Evolutionary conservation across 2,329 filamentous ascomycete species (phyloP).

Genomic region (Hypoxylon sp.): DNA sequence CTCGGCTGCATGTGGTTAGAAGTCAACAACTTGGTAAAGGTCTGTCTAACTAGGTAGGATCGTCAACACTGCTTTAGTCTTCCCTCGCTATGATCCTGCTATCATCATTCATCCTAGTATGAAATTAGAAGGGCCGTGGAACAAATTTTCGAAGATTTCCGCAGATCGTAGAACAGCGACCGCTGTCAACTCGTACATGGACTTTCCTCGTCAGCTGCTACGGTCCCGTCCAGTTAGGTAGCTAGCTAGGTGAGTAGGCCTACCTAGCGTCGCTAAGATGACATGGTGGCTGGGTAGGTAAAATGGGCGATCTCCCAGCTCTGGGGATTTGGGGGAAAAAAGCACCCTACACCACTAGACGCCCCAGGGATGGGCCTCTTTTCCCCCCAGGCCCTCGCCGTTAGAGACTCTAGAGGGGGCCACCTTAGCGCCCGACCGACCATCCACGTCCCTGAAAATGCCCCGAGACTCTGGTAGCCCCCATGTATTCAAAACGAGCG

Average conservation of each 20-base stretch:
- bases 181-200: slow-evolving; percentile 1
- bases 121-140: neutral
- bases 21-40: neutral
- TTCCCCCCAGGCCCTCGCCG: slow-evolving; percentile 9
- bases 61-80: no score
- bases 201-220: neutral
- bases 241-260: slow-evolving; percentile 3
- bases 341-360: no score
- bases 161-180: no score
- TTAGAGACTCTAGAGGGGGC: slow-evolving; percentile 13
- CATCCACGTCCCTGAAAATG: slow-evolving; percentile 20
- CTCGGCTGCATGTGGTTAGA: slow-evolving; percentile 14
- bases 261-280: slow-evolving; percentile 19
- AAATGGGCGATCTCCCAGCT: slow-evolving; percentile 15
- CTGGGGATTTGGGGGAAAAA: slow-evolving; percentile 9
- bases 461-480: neutral
- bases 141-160: neutral
- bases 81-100: neutral
- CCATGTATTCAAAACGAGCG: slow-evolving; percentile 18
- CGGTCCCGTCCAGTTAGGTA: neutral
- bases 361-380: neutral
- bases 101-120: neutral
- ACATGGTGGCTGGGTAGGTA: slow-evolving; percentile 6
- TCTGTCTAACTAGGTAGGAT: no score
- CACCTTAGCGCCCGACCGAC: slow-evolving; percentile 12